Evolutionary conservation across 805 yeast genomes (phyloP).

Genomic region (Metschnikowia shivogae): DNA sequence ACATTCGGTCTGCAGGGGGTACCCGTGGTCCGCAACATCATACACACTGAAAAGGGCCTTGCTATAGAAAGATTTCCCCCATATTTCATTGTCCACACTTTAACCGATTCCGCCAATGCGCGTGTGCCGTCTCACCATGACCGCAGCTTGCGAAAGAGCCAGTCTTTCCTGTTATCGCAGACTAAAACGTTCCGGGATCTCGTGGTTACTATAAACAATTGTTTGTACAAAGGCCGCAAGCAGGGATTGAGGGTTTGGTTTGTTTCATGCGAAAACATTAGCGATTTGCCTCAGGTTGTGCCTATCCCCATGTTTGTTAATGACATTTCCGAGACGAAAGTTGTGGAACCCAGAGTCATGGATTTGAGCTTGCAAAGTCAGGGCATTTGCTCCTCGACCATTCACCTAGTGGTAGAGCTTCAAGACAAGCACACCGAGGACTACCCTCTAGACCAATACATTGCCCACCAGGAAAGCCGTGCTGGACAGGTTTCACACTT

Average conservation of each 20-base stretch:
- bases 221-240: slow-evolving; percentile 19
- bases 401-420: slow-evolving; percentile 30
- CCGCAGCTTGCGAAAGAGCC: slow-evolving; percentile 6
- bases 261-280: slow-evolving; percentile 23
- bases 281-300: slow-evolving; percentile 22
- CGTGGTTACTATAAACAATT: slow-evolving; percentile 23
- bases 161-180: slow-evolving; percentile 24
- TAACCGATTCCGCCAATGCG: slow-evolving; percentile 19
- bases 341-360: slow-evolving; percentile 25
- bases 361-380: slow-evolving; percentile 26
- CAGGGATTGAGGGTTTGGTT: slow-evolving; percentile 35
- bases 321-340: slow-evolving; percentile 26
- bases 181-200: slow-evolving; percentile 34
- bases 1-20: slow-evolving; percentile 53
- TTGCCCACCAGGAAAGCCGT: slow-evolving; percentile 1
- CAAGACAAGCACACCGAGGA: slow-evolving; percentile 16
- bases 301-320: slow-evolving; percentile 25
- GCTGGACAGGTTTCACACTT: slow-evolving; percentile 5
- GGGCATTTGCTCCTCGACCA: slow-evolving; percentile 22
- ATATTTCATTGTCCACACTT: slow-evolving; percentile 30
- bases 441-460: slow-evolving; percentile 23
- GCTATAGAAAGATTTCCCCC: slow-evolving; percentile 37
- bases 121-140: slow-evolving; percentile 4
- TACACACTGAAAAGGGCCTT: slow-evolving; percentile 23
- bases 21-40: slow-evolving; percentile 31